Conservation (phyloP, 352 stramenopile species). For the Phytopythium boreale region DNA sequence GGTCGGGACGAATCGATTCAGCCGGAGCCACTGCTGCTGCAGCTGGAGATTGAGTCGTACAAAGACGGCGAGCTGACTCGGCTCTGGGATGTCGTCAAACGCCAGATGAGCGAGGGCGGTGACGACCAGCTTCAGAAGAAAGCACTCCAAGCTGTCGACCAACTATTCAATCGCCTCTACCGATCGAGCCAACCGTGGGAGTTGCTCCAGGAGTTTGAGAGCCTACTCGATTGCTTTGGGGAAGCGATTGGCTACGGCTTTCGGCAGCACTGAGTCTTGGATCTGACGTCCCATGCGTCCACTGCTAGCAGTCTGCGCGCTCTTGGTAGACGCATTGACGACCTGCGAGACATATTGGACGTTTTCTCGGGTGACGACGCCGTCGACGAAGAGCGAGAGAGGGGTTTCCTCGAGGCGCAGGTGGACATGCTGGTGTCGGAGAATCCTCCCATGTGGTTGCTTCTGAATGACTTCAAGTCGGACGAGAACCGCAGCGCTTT, state of each 20-base stretch:
- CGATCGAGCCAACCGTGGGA: not conserved
- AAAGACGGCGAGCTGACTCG: not conserved
- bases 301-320: not conserved
- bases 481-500: not conserved
- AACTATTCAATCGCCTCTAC: not conserved
- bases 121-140: not conserved
- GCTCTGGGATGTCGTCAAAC: not conserved
- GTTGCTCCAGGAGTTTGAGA: not conserved
- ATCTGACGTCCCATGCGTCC: not conserved
- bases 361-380: no score
- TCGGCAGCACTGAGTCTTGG: not conserved
- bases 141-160: not conserved
- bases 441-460: not conserved
- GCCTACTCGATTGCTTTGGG: not conserved
- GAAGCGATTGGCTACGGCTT: not conserved
- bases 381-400: not conserved
- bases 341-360: not conserved
- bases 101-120: not conserved
- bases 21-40: no score
- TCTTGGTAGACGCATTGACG: not conserved
- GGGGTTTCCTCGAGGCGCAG: not conserved
- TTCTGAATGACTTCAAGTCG: not conserved
- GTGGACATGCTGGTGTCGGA: not conserved
- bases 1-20: not conserved
- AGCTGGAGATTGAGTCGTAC: not conserved